Conservation (phyloP, 805 yeast genomes). For the Wickerhamiella shivajii region DNA sequence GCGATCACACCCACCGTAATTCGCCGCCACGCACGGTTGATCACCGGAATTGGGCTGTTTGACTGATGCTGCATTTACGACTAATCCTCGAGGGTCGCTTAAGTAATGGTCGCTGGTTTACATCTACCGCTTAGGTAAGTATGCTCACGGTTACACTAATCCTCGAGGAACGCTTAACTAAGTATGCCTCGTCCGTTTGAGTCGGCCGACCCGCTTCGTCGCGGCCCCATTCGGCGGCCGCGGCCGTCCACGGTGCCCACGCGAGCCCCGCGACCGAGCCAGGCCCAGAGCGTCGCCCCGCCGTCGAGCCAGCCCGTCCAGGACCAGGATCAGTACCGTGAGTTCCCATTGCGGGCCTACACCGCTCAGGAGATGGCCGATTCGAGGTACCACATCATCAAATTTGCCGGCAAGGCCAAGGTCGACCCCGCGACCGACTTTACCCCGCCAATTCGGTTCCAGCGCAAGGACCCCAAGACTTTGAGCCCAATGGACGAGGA, state of each 20-base stretch:
- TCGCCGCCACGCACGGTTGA: constrained; percentile 23
- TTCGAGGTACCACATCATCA: constrained; percentile 63
- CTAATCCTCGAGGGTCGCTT: neutral
- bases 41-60: constrained; percentile 16
- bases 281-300: neutral
- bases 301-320: constrained; percentile 1
- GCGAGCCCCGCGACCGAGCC: constrained; percentile 7
- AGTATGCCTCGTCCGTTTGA: too few relatives aligned
- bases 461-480: constrained; percentile 86
- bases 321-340: constrained; percentile 20
- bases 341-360: constrained; percentile 56
- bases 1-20: constrained; percentile 19
- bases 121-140: constrained; percentile 5
- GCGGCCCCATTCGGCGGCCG: constrained; percentile 13
- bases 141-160: neutral
- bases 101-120: neutral
- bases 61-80: constrained; percentile 12
- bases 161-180: too few relatives aligned
- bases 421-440: constrained; percentile 63
- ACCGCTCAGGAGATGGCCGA: constrained; percentile 56
- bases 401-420: constrained; percentile 57
- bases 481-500: constrained; percentile 51
- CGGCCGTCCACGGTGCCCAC: constrained; percentile 11
- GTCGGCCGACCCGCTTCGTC: constrained; percentile 17
- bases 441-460: constrained; percentile 71